Evolutionary conservation across 2,329 filamentous ascomycete genomes (phyloP), one percentile per base, ranked within the genome.

Genomic region (Aspergillus terreus): DNA sequence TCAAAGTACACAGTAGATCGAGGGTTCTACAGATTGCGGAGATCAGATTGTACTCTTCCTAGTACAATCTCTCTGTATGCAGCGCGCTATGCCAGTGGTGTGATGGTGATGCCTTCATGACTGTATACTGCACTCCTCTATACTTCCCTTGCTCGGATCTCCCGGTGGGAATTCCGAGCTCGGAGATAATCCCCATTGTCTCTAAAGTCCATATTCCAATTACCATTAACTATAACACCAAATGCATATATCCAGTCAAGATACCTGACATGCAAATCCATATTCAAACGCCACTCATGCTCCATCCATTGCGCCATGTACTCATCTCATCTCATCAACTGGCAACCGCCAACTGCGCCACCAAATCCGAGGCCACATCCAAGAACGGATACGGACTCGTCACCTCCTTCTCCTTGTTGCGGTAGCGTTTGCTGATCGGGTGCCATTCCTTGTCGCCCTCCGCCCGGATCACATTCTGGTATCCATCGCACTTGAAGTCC

Each of bases 401-500:
- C 57, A 96, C 90, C 65, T 95, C 88, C 80, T 97, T 97, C 74
- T 96, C 91, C 63, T 94, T 90, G 46, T 91, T 76, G 56, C 68
- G 71, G 54, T 73, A 69, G 27, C 75, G 71, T 57, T 76, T 76
- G 68, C 74, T 75, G 54, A 77, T 71, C n/a, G 69, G 76, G 64
- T 62, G 70, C 78, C 61, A 82, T 62, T 63, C 82, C 2, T 63
- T 60, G 9, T 72, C 70, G 14, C 66, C 64, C 19, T 69, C 64
- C 15, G 62, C 76, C 46, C 87, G 76, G 58, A 86, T 83, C 45
- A 92, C 86, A 50, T 94, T 90, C 75, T 99, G 94, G 73, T 99
- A 99, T 17, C 94, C 94, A 12, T 94, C 92, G 70, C 92, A 97
- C 70, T 96, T 97, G 79, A 99, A 99, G 70, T 99, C 94, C 45